A percentile compares a stretch with the other conserved stretches of the same genome.
Conservation (phyloP, 2,329 filamentous ascomycete genomes). For the Aspergillus carbonarius region DNA sequence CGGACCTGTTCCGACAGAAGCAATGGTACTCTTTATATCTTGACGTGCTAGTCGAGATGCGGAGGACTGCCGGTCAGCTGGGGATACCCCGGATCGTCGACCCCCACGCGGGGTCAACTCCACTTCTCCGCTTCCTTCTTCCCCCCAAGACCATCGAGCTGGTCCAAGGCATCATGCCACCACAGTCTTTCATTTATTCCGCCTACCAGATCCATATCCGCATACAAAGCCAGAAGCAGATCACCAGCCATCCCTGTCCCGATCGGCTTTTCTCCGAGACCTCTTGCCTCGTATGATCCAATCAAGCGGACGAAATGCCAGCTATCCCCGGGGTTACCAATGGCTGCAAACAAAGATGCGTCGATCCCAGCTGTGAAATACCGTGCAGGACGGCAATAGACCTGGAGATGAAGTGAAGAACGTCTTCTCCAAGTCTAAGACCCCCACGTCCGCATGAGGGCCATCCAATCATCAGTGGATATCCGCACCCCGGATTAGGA, state of each 20-base stretch:
- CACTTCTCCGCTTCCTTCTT: constrained; percentile 1
- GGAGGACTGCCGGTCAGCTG: neutral
- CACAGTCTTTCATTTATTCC: neutral
- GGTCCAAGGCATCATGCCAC: neutral
- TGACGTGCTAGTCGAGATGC: neutral
- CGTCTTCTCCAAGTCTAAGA: neutral
- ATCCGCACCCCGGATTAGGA: neutral
- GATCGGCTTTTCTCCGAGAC: constrained; percentile 6
- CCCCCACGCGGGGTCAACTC: constrained; percentile 1
- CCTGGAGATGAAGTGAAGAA: neutral
- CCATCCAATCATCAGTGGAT: neutral
- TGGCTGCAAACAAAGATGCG: neutral
- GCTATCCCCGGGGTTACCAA: neutral
- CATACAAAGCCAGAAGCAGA: neutral
- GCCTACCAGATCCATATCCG: neutral
- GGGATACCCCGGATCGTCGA: constrained; percentile 1
- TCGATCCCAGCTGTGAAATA: neutral
- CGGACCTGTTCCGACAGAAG: neutral
- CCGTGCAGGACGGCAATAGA: neutral
- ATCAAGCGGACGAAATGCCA: neutral
- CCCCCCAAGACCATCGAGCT: neutral
- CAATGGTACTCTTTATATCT: neutral
- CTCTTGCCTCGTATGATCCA: neutral
- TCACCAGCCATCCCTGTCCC: neutral
- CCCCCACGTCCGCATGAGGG: neutral